These are phyloP conservation scores for Geranium incanum DNA, from an alignment of 441 rosid species.

Conservation along the genomic window DNA sequence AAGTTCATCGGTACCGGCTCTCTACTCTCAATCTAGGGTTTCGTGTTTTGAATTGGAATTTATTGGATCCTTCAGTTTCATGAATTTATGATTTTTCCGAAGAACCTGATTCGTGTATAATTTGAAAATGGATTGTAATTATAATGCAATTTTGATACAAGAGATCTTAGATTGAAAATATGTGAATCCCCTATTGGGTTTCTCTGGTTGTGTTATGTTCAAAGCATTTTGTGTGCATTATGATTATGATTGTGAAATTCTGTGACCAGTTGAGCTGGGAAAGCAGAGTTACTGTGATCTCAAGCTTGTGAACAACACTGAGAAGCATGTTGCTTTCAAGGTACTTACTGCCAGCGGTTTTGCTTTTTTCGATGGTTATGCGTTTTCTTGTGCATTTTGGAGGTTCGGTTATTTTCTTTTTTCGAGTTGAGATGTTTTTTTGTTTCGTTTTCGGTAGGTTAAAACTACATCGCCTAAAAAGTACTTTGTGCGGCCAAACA, in stretches of 20 bases:
- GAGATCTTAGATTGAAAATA: too few relatives aligned
- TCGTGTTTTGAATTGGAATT: too few relatives aligned
- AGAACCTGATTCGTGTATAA: too few relatives aligned
- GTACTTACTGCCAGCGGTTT: slow-evolving; percentile 2
- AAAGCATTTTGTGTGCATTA: background rate
- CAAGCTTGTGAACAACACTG: slow-evolving; percentile 79
- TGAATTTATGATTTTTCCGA: too few relatives aligned
- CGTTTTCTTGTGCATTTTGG: background rate
- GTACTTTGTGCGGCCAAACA: slow-evolving; percentile 96
- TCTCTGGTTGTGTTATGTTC: background rate
- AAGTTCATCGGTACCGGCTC: background rate
- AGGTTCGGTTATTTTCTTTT: background rate
- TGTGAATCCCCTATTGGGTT: background rate
- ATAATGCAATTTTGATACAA: too few relatives aligned
- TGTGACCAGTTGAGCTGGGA: slow-evolving; percentile 71
- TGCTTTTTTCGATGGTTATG: background rate
- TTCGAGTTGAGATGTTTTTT: background rate
- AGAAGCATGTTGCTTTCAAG: slow-evolving; percentile 66
- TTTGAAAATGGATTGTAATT: too few relatives aligned
- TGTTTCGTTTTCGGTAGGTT: slow-evolving; percentile 40
- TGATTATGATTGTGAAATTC: slow-evolving; percentile 19
- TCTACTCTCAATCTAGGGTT: background rate
- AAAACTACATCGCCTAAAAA: slow-evolving; percentile 97
- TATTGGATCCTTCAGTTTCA: too few relatives aligned
- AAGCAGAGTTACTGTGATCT: slow-evolving; percentile 81